Conservation (phyloP, 768 basidiomycete genomes). For the Trametes gibbosa region DNA sequence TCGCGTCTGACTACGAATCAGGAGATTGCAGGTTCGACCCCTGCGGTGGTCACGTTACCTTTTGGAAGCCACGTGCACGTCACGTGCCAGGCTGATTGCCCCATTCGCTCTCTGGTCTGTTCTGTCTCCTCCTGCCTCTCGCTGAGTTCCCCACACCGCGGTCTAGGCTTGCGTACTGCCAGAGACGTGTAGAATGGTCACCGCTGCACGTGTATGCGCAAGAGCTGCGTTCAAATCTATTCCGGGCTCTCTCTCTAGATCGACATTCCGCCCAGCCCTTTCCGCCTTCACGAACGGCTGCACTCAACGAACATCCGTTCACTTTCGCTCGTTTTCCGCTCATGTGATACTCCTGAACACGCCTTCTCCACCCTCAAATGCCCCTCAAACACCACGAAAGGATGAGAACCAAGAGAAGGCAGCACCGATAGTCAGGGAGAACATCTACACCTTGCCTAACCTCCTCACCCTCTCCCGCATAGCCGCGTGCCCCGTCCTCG, state of each 20-base stretch:
- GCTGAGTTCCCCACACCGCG: no score
- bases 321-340: neutral
- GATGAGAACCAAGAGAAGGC: neutral
- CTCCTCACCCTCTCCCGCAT: conserved; percentile 86
- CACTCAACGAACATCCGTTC: neutral
- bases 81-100: no score
- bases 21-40: conserved; percentile 93
- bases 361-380: neutral
- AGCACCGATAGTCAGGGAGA: conserved; percentile 46
- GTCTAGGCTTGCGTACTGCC: no score
- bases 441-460: conserved; percentile 95
- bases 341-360: neutral
- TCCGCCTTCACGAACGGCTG: no score
- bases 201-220: no score
- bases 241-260: no score
- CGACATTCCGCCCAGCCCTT: no score
- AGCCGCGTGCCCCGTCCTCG: conserved; percentile 85
- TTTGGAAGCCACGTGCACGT: no score
- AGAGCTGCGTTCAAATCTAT: no score
- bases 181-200: no score
- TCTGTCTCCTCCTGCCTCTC: no score
- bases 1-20: conserved; percentile 45
- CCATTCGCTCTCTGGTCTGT: no score
- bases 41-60: conserved; percentile 90
- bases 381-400: neutral